These are phyloP conservation scores for Cyberlindnera xylosilytica DNA, from an alignment of 805 yeast species.

Conservation along the genomic window DNA sequence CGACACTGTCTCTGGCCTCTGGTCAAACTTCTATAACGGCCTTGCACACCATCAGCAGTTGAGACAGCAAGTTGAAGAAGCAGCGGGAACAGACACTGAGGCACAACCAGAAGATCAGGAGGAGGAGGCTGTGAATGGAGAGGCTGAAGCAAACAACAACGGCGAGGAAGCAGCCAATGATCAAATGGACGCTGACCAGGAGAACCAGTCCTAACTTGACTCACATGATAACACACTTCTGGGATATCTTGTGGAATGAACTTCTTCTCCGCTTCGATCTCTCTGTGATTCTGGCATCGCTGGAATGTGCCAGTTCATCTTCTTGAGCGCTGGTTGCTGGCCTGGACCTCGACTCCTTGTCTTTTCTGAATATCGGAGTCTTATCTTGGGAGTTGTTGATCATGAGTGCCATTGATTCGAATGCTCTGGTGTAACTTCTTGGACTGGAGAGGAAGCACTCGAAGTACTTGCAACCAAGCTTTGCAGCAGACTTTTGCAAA, in stretches of 20 bases:
- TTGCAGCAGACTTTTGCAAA: constrained; percentile 30
- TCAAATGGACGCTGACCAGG: background rate
- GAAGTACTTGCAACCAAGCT: constrained; percentile 32
- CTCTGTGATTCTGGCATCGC: too few species aligned
- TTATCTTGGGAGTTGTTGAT: constrained; percentile 1
- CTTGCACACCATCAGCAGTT: constrained; percentile 31
- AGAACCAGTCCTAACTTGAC: background rate
- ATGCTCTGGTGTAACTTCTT: constrained; percentile 16
- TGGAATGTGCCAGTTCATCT: background rate
- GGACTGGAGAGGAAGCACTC: constrained; percentile 31
- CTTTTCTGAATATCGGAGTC: background rate
- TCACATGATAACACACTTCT: constrained; percentile 3
- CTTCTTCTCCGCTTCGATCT: constrained; percentile 4
- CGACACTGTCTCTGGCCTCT: constrained; percentile 64
- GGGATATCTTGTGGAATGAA: constrained; percentile 2
- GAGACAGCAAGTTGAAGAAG: constrained; percentile 5
- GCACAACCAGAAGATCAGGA: background rate
- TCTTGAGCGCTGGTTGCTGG: background rate
- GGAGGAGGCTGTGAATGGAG: background rate
- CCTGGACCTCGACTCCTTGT: background rate
- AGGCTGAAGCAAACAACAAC: background rate
- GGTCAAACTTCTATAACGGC: constrained; percentile 67
- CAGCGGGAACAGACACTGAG: background rate
- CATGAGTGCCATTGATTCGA: constrained; percentile 19
- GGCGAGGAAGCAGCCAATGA: background rate